Evolutionary conservation across 805 yeast species (phyloP), one percentile per base, ranked within the genome.

Genomic region (Lipomyces anomalus): DNA sequence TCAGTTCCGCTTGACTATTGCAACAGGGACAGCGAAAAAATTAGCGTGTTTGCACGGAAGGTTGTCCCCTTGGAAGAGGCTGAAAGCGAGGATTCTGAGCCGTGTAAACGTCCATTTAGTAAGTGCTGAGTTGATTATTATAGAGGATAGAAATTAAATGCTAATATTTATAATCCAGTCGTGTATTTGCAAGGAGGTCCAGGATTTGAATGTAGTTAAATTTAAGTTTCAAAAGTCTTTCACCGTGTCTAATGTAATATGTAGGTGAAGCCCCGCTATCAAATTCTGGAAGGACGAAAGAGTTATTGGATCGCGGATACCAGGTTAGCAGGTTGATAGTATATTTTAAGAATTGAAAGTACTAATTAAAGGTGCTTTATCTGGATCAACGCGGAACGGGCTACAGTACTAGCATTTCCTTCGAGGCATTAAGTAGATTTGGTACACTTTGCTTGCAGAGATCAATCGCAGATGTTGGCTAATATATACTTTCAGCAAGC

Each of bases 381-480:
- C 60, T 75, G 39, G 83, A 78, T 61, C 82, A 78, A 57, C 61
- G 82, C 56, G 83, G 82, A n/a, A 78, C 82, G 1, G 83, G 82
- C 0, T 58, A 72, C 22, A 72, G 78, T 38, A 63, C 72, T 3
- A 71, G 77, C 1, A 57, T 78, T 17, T 75, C 74, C 38, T 57
- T 62, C 1, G 56, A 30, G 3, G 50, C 53, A 22, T 22, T 55
- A 22, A 44, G 29, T 22, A 22, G 36, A 23, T 35, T 33, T n/a
- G 50, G 53, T 43, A 30, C 11, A 40, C 6, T 6, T 20, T 13
- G 16, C 13, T 24, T n/a, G 7, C 6, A 9, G 11, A n/a, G n/a
- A n/a, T n/a, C n/a, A n/a, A n/a, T n/a, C n/a, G n/a, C n/a, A 22
- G 6, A 22, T 23, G 23, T n/a, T 18, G 16, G 6, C 13, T 13